Base-by-base conservation (phyloP, 768 basidiomycete genomes). In the Lyophyllum decastes region DNA sequence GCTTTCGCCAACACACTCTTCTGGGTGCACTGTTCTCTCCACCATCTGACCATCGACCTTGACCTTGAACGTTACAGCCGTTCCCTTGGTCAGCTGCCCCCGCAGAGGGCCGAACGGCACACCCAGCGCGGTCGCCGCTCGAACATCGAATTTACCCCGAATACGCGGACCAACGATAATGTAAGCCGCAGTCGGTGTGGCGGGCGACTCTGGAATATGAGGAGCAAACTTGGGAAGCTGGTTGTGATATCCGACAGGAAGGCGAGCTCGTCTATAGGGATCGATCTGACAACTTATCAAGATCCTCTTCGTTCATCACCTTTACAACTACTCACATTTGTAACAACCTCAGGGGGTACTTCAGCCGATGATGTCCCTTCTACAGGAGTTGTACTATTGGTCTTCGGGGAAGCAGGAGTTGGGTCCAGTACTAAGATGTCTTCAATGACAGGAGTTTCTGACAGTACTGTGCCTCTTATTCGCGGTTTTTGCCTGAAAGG, bases 101-200 rank as follows among this genome's bases (percentile, higher is more conserved):
- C 91, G 79, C 10, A 84, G 55, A 5, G 80, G 80, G 0, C 91
- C 89, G 1, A 68, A 66, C 2, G 82, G 81, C 2, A 98, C 73
- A 5, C 88, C 87, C 1, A 94, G 76, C 44, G 75, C 81, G 9
- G 76, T 65, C 0, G 94, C 91, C 60, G 83, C 85, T 59, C 74
- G 69, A 0, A 71, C 85, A 59, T 94, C 81, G 66, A 98, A 96
- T 70, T 90, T 92, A 9, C 84, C 84, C 0, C 84, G 82, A 40
- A 78, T 70, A 14, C 75, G 77, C 2, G 84, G 83, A 0, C 84
- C 84, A 41, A 83, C 73, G 43, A 84, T 55, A 16, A 84, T 69
- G 64, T 84, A 85, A 3, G 77, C 81, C 33, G 83, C 59, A 0
- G 81, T 76, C 3, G 78, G 71, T 45, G 43, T 47, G 8, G 43